phyloP scores from a whole-genome alignment of 176 grass and related monocot species.

The Metroxylon sagu region DNA sequence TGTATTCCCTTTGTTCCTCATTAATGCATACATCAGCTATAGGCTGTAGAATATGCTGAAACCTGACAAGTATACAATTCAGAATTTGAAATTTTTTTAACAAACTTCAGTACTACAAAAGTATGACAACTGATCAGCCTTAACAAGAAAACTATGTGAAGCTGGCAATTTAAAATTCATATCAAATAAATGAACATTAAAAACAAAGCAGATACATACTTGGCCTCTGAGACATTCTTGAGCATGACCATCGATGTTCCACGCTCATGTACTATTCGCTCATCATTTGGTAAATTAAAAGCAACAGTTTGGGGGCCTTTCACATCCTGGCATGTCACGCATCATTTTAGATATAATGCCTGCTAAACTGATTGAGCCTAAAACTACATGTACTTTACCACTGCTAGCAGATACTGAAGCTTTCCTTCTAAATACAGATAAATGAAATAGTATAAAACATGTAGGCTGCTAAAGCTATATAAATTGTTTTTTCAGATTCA shows the following conservation, averaged over 20 bases:
- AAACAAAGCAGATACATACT: slow-evolving; percentile 36
- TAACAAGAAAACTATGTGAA: too few species aligned
- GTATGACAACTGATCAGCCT: too few species aligned
- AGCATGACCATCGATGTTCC: slow-evolving; percentile 98
- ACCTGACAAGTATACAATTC: slow-evolving; percentile 39
- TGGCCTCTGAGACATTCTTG: slow-evolving; percentile 96
- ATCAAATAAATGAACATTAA: neutral
- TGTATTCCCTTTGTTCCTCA: slow-evolving; percentile 65
- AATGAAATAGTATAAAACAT: too few species aligned
- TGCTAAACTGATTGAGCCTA: too few species aligned
- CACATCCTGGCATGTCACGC: slow-evolving; percentile 60
- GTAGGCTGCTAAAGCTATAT: too few species aligned
- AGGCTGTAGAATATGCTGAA: slow-evolving; percentile 74
- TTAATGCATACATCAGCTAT: slow-evolving; percentile 82
- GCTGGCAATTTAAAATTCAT: too few species aligned
- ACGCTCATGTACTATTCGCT: slow-evolving; percentile 81
- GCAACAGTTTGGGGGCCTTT: slow-evolving; percentile 94
- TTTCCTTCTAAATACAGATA: too few species aligned
- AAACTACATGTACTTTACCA: too few species aligned
- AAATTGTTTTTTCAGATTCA: too few species aligned
- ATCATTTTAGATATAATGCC: neutral
- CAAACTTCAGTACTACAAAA: neutral
- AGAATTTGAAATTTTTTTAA: slow-evolving; percentile 15
- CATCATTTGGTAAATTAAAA: slow-evolving; percentile 99
- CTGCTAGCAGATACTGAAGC: too few species aligned